Conservation (phyloP, 2,329 filamentous ascomycete genomes). For the Pleoardoris graminearum region DNA sequence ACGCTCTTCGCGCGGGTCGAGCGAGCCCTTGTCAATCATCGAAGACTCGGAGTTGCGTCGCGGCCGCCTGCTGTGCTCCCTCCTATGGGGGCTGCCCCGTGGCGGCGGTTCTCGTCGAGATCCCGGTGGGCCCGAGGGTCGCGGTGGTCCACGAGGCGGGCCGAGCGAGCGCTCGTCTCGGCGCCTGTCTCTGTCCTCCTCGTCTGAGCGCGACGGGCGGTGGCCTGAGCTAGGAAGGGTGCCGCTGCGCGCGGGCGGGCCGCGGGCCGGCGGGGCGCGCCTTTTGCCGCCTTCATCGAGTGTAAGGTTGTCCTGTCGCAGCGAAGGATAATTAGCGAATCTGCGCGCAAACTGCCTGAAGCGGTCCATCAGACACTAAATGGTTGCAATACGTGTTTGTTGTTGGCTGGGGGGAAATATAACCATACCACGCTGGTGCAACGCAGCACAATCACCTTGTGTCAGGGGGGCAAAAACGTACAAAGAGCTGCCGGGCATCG, state of each 20-base stretch:
- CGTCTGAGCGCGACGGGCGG: slow-evolving; percentile 68
- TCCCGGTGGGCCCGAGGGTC: slow-evolving; percentile 45
- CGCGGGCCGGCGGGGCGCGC: slow-evolving; percentile 33
- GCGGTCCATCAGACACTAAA: slow-evolving; percentile 41
- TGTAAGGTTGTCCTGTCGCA: slow-evolving; percentile 65
- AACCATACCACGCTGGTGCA: slow-evolving; percentile 16
- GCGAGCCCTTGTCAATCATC: slow-evolving; percentile 64
- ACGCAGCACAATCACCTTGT: slow-evolving; percentile 18
- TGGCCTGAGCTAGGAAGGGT: slow-evolving; percentile 56
- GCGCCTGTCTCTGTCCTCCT: slow-evolving; percentile 49
- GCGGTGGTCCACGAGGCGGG: slow-evolving; percentile 32
- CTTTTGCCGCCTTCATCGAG: slow-evolving; percentile 63
- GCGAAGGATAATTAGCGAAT: slow-evolving; percentile 49
- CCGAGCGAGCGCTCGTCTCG: slow-evolving; percentile 40
- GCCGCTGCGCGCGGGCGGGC: slow-evolving; percentile 51
- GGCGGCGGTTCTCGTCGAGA: slow-evolving; percentile 33
- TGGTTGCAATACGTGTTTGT: slow-evolving; percentile 3
- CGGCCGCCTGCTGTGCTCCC: slow-evolving; percentile 53
- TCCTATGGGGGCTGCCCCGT: slow-evolving; percentile 44
- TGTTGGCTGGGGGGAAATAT: neutral
- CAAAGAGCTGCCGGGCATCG: slow-evolving; percentile 73
- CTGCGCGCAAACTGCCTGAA: slow-evolving; percentile 44
- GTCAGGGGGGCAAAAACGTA: slow-evolving; percentile 56
- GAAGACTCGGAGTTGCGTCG: slow-evolving; percentile 83
- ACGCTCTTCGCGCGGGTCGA: slow-evolving; percentile 64